A percentile compares a stretch with the other conserved stretches of the same genome.
Evolutionary conservation across 768 basidiomycete genomes (phyloP).

Genomic region (Phanerochaete sordida): DNA sequence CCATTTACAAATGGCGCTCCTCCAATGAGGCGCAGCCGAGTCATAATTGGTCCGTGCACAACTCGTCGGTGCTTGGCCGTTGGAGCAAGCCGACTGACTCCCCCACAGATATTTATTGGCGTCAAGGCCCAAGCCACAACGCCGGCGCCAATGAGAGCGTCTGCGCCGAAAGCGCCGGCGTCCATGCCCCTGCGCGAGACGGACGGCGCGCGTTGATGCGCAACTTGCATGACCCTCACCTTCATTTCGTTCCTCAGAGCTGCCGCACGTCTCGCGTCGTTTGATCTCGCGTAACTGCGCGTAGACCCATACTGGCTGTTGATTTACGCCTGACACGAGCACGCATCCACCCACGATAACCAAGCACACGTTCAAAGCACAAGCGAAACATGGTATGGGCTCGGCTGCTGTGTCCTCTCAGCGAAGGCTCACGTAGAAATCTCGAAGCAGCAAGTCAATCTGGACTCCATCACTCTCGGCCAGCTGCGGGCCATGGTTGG

Average conservation of each 20-base stretch:
- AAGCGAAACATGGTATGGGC: conserved; percentile 31
- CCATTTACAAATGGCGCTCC: neutral
- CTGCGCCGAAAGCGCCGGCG: neutral
- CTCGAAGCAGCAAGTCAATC: conserved; percentile 34
- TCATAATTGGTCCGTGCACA: too few relatives aligned
- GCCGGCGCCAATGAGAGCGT: neutral
- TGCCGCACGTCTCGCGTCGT: neutral
- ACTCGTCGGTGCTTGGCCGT: too few relatives aligned
- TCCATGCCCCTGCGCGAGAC: neutral
- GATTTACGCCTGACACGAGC: neutral
- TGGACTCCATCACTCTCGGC: conserved; percentile 77
- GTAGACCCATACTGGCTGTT: too few relatives aligned
- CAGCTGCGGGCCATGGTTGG: conserved; percentile 74
- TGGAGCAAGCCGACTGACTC: too few relatives aligned
- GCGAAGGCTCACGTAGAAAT: conserved; percentile 28
- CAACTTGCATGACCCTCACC: conserved; percentile 1
- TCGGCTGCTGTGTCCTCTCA: conserved; percentile 23
- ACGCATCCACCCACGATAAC: neutral
- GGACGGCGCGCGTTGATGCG: conserved; percentile 6
- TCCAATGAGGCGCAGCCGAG: too few relatives aligned
- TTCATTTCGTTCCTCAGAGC: neutral
- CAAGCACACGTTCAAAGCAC: neutral
- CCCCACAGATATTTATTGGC: too few relatives aligned
- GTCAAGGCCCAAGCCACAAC: neutral
- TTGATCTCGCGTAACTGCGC: neutral